Base-by-base conservation (phyloP, 345 rosid genomes). In the Xanthoceras sorbifolium region DNA sequence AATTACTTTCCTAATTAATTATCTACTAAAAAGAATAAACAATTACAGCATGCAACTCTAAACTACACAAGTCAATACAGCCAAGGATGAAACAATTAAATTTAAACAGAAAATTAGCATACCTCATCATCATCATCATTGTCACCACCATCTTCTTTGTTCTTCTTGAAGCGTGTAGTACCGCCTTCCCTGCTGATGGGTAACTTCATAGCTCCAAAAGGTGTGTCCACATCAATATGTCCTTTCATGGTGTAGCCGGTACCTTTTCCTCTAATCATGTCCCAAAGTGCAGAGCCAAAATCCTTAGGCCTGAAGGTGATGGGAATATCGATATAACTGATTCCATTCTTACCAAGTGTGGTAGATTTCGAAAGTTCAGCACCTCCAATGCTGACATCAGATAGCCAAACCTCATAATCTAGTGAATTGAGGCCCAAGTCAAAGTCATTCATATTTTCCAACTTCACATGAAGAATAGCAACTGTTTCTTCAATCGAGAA, bases 241-340 rank as follows among this genome's bases (percentile, higher is more conserved):
- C 98, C 99, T 87, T 92, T 97, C 81, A 97, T 90, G 48, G 87
- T 77, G 83, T 97, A 94, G 20, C 97, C 95, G 9, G 97, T 94
- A 61, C 98, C 98, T 81, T 76, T 97, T 48, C 99, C 99, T 76
- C 95, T 89, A 14, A 97, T 97, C 97, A 97, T 89, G 84, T 97
- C 99, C 99, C 99, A 97, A 20, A 97, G 88, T 0, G 98, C 96
- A 10, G 98, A 93, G 71, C 99, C 99, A 77, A 91, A 91, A 62
- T 97, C 99, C 87, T 94, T 97, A 26, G 99, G 99, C 85, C 86
- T 85, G 78, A 97, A 97, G 61, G 94, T 86, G 76, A 97, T 86
- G 0, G 98, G 99, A 60, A 97, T 73, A 6, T 92, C 91, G n/a
- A 97, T 55, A 64, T 67, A 54, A 28, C 78, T 83, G 6, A 89